Base-by-base conservation (phyloP, 73 alveolate genomes). In the Paramecium pentaurelia region DNA sequence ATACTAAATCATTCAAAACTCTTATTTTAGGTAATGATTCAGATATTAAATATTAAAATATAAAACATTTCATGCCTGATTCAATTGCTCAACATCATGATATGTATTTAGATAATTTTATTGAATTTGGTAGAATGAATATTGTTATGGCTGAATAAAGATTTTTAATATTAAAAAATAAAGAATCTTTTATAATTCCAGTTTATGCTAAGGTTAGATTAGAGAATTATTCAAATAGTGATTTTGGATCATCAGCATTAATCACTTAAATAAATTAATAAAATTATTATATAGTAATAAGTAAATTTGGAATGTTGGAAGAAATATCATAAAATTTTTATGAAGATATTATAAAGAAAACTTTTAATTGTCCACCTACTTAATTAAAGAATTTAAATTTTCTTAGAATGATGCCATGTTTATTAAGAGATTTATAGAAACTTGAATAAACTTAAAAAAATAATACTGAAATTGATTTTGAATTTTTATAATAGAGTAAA, bases 211-310 rank as follows among this genome's bases (percentile, higher is more conserved):
- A 80, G 30, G 47, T 80, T 4, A 80, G 75, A 36, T 27, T 80
- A 9, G 91, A 80, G 30, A 47, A 80, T 80, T 40, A 40, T 22
- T 80, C 71, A 20, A 47, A 42, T 47, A 27, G 10, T 22, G 91
- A 80, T 47, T 80, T 80, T 80, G 91, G 91, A 25, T 60, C 91
- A 16, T 80, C 91, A 4, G 91, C 91, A 18, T 18, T 80, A 18
- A 18, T 80, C 14, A 80, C 38, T 16, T 40, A 49, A 45, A 47
- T 80, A 12, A 44, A 80, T 80, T 18, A 27, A 25, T 47, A 40
- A 10, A 25, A 45, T 14, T 47, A 42, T 80, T 80, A 44, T 45
- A 11, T 80, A 80, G 38, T 80, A 3, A 20, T 80, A 80, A 80
- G 58, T 22, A 80, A 44, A 80, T 80, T 44, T 44, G 71, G 91